phyloP scores from a whole-genome alignment of 1,284 basidiomycete genomes.

The Testicularia cyperi region DNA sequence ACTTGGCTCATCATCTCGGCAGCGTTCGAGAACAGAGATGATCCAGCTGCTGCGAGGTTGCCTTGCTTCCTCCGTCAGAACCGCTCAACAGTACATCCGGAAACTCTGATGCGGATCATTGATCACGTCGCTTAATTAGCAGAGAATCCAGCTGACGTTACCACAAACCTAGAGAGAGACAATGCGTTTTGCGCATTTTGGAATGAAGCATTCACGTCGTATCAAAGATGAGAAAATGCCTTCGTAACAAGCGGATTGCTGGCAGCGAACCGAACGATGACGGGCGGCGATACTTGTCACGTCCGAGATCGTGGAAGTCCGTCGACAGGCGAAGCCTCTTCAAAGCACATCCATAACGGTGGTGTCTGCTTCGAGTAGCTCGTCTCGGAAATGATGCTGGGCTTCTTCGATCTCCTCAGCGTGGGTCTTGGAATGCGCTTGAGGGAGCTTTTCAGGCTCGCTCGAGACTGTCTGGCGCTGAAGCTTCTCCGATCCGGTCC shows the following conservation, averaged over 20 bases:
- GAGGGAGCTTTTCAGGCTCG: background rate
- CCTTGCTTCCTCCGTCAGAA: conserved; percentile 16
- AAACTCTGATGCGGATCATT: background rate
- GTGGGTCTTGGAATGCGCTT: no score
- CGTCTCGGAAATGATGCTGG: conserved; percentile 2
- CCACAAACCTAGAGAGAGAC: no score
- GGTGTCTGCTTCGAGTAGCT: conserved; percentile 3
- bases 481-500: background rate
- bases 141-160: no score
- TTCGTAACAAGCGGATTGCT: no score
- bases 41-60: background rate
- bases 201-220: no score
- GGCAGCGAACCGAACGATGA: conserved; percentile 4
- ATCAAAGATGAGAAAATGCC: no score
- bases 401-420: background rate
- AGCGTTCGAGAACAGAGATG: conserved; percentile 1
- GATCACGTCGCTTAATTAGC: no score
- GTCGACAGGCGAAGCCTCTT: background rate
- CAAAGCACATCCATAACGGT: conserved; percentile 7
- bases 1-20: conserved; percentile 8
- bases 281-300: background rate
- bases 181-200: no score
- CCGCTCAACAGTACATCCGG: background rate
- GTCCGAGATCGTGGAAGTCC: background rate
- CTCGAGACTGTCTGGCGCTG: background rate